Evolutionary conservation across 192 early-diverging fungal genomes (phyloP), one percentile per base, ranked within the genome.

Genomic region (Cetraspora pellucida): DNA sequence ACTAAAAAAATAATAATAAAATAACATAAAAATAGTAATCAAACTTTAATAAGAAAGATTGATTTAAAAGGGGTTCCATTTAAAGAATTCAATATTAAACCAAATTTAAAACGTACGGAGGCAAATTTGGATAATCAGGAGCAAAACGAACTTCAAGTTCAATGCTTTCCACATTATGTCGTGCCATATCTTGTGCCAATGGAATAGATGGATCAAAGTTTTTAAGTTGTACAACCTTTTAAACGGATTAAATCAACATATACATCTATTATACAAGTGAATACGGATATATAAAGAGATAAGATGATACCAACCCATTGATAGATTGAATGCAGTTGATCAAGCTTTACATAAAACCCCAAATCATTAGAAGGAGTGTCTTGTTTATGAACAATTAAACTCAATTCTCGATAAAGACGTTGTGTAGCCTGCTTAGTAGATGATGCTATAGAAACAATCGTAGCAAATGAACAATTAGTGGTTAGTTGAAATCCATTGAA

Each of bases 71-170:
- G n/a, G n/a, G n/a, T n/a, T n/a, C n/a, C n/a, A n/a, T n/a, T 37
- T 52, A 54, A 19, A 55, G 8, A 3, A 9, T n/a, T 28, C 10
- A 27, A n/a, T 57, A 14, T 72, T 57, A 57, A 43, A 57, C n/a
- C 31, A 1, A 9, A 43, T 47, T 25, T 13, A 65, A 49, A 49
- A 66, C 61, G 27, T 64, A 76, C 47, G 83, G 83, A 17, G 81
- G 81, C 21, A 65, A 50, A 28, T 52, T 59, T 47, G 72, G 78
- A 65, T 64, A 81, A n/a, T 81, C 79, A 16, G 78, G 78, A 10
- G 75, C 52, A 77, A 81, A 81, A 27, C 80, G 49, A 46, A 81
- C 63, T 80, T 81, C 80, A 10, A 81, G 28, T 50, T 78, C 78
- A 30, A 81, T 73, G 25, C 28, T 27, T 44, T 74, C 77, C 16